Percentiles rank a stretch among this genome's conserved stretches.
Conservation (phyloP, 2,329 filamentous ascomycete genomes). For the Epichloe brachyelytri region DNA sequence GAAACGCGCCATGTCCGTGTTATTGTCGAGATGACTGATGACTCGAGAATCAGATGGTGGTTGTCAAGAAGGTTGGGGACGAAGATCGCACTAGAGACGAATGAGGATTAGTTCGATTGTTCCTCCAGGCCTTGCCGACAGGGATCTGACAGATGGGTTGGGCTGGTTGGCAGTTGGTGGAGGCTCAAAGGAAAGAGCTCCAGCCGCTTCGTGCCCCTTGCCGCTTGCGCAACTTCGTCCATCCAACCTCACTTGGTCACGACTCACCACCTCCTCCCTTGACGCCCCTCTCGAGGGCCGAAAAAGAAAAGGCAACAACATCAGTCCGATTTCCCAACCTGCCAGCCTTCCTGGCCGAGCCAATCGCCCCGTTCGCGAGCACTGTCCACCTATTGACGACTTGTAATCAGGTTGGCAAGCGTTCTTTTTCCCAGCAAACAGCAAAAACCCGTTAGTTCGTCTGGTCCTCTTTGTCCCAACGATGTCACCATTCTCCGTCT, state of each 20-base stretch:
- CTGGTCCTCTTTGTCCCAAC: not conserved
- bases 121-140: not conserved
- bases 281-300: not conserved
- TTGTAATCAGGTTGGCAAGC: not conserved
- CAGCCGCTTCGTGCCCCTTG: conserved; percentile 8
- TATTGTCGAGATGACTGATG: not conserved
- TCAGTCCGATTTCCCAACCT: not conserved
- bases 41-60: not conserved
- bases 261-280: conserved; percentile 3
- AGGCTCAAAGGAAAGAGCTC: conserved; percentile 5
- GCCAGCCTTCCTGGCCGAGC: not conserved
- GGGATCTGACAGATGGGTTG: not conserved
- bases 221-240: conserved; percentile 7
- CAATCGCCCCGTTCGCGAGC: not conserved
- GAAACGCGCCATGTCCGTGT: conserved; percentile 2
- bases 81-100: not conserved
- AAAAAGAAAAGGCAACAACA: not conserved
- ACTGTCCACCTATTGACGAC: not conserved
- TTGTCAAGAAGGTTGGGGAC: not conserved
- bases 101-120: not conserved
- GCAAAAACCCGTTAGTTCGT: not conserved
- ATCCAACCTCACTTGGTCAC: conserved; percentile 1
- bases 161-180: conserved; percentile 1
- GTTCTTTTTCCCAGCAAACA: not conserved
- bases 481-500: not conserved